Evolutionary conservation across 202 grass and related monocot genomes (phyloP).

Genomic region (Schoenoplectus triqueter): DNA sequence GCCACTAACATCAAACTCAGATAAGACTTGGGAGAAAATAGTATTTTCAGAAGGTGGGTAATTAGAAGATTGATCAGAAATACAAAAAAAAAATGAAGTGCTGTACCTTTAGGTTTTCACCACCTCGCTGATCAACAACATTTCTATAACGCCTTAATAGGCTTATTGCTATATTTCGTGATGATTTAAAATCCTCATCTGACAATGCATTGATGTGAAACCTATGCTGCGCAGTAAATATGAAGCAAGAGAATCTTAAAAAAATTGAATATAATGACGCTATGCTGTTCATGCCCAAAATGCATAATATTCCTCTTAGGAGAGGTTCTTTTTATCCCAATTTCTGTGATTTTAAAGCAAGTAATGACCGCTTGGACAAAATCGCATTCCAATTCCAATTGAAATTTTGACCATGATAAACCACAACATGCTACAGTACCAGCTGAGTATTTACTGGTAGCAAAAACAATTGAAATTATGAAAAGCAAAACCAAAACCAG

Average conservation of each 20-base stretch:
- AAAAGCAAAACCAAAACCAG: conserved; percentile 47
- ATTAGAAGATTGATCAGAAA: not conserved
- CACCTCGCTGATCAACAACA: conserved; percentile 71
- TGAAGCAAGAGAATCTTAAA: conserved; percentile 2
- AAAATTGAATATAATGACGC: not conserved
- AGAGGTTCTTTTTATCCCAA: not conserved
- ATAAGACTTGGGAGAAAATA: not conserved
- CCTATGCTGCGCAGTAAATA: conserved; percentile 51
- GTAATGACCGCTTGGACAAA: no score
- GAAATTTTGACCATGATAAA: not conserved
- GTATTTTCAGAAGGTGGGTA: not conserved
- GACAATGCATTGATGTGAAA: conserved; percentile 79
- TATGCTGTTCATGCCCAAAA: not conserved
- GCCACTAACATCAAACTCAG: not conserved
- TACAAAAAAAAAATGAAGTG: conserved; percentile 13
- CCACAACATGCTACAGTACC: not conserved
- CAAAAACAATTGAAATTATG: conserved; percentile 35
- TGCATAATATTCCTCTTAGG: not conserved
- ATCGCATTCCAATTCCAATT: not conserved
- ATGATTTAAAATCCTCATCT: conserved; percentile 83
- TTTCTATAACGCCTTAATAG: conserved; percentile 91
- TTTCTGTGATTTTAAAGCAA: conserved; percentile 17
- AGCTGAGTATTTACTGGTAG: not conserved
- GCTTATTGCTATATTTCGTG: conserved; percentile 77
- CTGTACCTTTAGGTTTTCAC: conserved; percentile 76